Conservation (phyloP, 1,139 yeast species). For the Protomyces pachydermus region DNA sequence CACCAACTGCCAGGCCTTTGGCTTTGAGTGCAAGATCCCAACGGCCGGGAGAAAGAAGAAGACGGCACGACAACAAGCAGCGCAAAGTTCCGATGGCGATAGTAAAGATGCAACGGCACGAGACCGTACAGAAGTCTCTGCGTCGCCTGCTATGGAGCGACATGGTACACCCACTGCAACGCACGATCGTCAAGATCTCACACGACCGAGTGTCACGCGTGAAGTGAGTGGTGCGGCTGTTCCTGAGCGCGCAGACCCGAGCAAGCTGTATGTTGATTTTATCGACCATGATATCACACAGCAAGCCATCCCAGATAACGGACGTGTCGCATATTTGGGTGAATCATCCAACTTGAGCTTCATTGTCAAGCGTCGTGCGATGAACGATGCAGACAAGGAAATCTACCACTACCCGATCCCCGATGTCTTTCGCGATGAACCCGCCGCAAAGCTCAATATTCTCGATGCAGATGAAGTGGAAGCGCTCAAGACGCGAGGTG, state of each 20-base stretch:
- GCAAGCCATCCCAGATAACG: constrained; percentile 18
- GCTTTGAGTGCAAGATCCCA: constrained; percentile 23
- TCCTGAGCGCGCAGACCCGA: not conserved
- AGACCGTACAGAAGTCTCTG: not conserved
- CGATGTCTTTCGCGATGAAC: constrained; percentile 36
- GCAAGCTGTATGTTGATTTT: constrained; percentile 15
- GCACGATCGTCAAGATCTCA: not conserved
- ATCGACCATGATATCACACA: constrained; percentile 7
- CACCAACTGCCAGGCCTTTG: constrained; percentile 27
- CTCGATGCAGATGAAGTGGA: constrained; percentile 66
- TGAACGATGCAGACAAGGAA: constrained; percentile 35
- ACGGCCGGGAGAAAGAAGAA: constrained; percentile 14
- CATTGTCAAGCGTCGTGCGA: constrained; percentile 38
- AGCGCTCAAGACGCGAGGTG: constrained; percentile 63
- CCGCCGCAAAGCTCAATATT: constrained; percentile 36
- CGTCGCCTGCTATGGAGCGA: not conserved
- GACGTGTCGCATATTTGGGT: constrained; percentile 33
- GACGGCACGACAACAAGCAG: not conserved
- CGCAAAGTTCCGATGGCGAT: not conserved
- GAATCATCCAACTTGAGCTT: constrained; percentile 39
- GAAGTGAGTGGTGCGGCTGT: not conserved
- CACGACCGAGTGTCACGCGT: not conserved
- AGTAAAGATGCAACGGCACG: not conserved
- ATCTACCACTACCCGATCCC: constrained; percentile 40
- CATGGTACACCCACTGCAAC: not conserved